Conservation (phyloP, 306 rosid species). For the Citrullus amarus region DNA sequence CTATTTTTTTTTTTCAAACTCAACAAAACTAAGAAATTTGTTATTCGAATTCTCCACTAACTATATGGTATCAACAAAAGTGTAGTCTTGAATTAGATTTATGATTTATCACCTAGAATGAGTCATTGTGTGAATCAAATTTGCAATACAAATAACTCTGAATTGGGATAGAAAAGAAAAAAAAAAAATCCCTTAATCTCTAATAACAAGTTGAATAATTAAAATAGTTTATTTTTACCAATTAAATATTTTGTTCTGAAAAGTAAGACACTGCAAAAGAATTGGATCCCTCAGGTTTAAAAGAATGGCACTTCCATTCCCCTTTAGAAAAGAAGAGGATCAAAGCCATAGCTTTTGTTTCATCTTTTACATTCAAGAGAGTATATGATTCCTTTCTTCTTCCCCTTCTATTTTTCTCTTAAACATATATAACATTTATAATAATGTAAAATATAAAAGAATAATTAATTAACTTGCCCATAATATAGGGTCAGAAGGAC, state of each 20-base stretch:
- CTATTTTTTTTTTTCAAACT: too few species aligned
- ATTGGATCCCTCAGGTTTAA: background rate
- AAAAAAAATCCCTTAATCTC: too few species aligned
- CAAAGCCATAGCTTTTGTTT: background rate
- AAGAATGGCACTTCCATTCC: background rate
- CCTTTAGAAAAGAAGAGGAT: background rate
- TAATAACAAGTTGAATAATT: too few species aligned
- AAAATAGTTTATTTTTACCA: background rate
- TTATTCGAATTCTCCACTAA: too few species aligned
- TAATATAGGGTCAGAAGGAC: background rate
- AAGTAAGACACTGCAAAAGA: background rate
- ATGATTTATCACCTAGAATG: too few species aligned
- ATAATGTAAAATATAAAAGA: background rate
- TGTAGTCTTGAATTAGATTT: too few species aligned
- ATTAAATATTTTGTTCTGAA: background rate
- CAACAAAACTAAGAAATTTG: too few species aligned
- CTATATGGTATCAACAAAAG: too few species aligned
- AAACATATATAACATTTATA: background rate
- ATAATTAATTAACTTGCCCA: background rate
- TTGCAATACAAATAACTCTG: too few species aligned
- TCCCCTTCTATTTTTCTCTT: background rate
- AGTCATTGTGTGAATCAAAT: too few species aligned
- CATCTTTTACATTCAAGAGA: background rate
- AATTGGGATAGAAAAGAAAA: too few species aligned
- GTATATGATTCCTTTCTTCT: slow-evolving; percentile 8